Base-by-base conservation (phyloP, 176 grass and related monocot species). In the Avena sativa region DNA sequence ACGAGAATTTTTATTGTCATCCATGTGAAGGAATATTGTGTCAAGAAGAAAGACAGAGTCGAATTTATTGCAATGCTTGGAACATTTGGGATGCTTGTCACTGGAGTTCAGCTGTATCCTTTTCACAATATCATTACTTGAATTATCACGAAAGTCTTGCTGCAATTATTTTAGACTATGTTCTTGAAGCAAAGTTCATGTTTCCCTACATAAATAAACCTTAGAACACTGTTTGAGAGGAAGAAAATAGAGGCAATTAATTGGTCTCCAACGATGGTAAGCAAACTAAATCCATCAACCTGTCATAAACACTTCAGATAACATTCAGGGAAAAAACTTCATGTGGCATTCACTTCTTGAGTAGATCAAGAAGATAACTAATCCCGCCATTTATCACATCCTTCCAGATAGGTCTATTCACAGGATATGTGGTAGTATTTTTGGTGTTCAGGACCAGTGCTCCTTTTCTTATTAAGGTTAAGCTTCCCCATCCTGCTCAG, bases 11-110 rank as follows among this genome's bases (percentile, higher is more conserved):
- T 15, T 8, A 20, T 79, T 72, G 3, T 58, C 52, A 59, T 69
- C 25, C 6, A 44, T 58, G 12, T 87, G 62, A 8, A 93, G 91
- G 88, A 93, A 78, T 90, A 79, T 17, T 90, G 85, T 36, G 85
- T 90, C 15, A 92, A 89, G 50, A 86, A 76, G 59, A 90, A 83
- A 81, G 91, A 92, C 12, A 67, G 12, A 61, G 69, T 89, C 26
- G 84, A 92, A 87, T 68, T 89, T 48, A 32, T 92, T 66, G 75
- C 80, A 2, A 89, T 92, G 87, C 87, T 92, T 75, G 91, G 91
- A 73, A 46, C 84, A 25, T 87, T 83, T 21, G 87, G 87, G 16
- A 21, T 84, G 62, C 68, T 92, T 12, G 79, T 92, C 53, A 87
- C 63, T 50, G 62, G 71, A 78, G 44, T 63, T 66, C 85, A 89